phyloP scores from a whole-genome alignment of 371 early-diverging fungal genomes.

The Cokeromyces recurvatus region DNA sequence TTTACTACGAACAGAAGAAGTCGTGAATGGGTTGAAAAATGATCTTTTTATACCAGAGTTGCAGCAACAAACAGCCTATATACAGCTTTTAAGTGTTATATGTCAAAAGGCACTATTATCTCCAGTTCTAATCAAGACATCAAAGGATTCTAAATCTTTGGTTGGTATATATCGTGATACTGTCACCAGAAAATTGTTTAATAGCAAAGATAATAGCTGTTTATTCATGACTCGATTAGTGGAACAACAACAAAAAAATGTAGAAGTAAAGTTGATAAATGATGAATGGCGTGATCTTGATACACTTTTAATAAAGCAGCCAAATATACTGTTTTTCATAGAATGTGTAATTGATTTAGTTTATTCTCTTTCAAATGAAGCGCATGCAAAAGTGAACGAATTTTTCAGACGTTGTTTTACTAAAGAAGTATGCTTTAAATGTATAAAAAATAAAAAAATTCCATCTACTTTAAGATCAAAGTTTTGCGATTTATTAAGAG shows the following conservation, averaged over 20 bases:
- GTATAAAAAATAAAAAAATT: slow-evolving; percentile 30
- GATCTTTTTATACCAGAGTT: not conserved
- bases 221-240: too few relatives aligned
- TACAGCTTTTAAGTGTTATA: not conserved
- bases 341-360: slow-evolving; percentile 18
- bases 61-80: not conserved
- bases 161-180: too few relatives aligned
- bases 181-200: too few relatives aligned
- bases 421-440: slow-evolving; percentile 35
- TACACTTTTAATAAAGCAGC: slow-evolving; percentile 2
- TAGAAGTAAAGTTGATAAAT: slow-evolving; percentile 11
- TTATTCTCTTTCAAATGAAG: slow-evolving; percentile 16
- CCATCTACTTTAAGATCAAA: slow-evolving; percentile 31
- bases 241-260: too few relatives aligned
- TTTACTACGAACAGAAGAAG: not conserved
- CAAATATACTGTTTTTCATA: slow-evolving; percentile 8
- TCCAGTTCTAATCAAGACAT: too few relatives aligned
- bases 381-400: slow-evolving; percentile 10
- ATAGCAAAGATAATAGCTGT: too few relatives aligned
- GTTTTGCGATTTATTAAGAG: slow-evolving; percentile 43
- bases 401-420: slow-evolving; percentile 19
- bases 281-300: slow-evolving; percentile 24
- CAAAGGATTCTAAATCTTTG: too few relatives aligned
- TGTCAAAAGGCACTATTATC: too few relatives aligned
- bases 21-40: not conserved